phyloP scores from a whole-genome alignment of 106 monocot genomes.

The Cymbidium sinense region DNA sequence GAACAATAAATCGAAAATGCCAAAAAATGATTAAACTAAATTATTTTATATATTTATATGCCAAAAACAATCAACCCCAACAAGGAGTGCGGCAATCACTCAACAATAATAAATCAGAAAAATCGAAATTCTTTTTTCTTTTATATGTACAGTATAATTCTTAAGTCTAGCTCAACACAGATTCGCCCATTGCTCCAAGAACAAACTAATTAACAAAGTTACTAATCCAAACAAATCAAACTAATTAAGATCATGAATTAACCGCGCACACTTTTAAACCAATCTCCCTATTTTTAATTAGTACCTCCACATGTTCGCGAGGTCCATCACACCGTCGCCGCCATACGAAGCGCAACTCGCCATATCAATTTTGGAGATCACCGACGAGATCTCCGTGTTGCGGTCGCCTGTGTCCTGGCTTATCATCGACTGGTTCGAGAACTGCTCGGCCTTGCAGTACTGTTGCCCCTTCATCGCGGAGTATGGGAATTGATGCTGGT shows the following conservation, averaged over 20 bases:
- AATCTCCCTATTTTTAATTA: not conserved
- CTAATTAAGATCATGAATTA: not conserved
- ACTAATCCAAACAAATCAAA: not conserved
- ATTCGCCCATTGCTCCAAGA: not conserved
- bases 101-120: not conserved
- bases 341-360: conserved; percentile 1
- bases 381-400: conserved; percentile 67
- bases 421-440: conserved; percentile 41
- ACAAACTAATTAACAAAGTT: not conserved
- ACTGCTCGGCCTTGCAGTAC: conserved; percentile 57
- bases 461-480: not conserved
- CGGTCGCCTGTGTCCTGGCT: conserved; percentile 62
- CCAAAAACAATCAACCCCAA: no score
- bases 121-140: not conserved
- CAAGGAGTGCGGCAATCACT: not conserved
- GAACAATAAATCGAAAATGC: no score
- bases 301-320: not conserved
- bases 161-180: not conserved
- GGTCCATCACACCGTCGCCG: not conserved
- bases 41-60: no score
- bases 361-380: not conserved
- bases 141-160: conserved; percentile 2
- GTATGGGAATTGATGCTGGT: not conserved
- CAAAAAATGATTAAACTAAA: no score
- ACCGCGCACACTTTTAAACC: not conserved